phyloP scores from a whole-genome alignment of 192 early-diverging fungal species.

The Mortierella antarctica region DNA sequence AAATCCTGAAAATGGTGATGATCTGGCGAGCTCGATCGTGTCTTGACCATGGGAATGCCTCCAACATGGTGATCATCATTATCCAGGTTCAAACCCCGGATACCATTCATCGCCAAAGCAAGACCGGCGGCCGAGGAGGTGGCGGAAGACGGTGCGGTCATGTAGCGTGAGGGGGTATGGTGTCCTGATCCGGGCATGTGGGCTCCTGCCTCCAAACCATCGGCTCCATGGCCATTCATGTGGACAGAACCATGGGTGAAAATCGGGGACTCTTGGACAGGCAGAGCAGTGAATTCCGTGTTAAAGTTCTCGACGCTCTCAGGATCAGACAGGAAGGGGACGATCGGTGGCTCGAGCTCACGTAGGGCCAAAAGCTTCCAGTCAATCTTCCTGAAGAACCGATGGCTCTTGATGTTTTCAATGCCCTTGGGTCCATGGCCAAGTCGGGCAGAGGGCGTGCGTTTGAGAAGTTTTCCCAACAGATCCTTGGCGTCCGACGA shows the following conservation, averaged over 20 bases:
- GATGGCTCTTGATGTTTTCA: conserved; percentile 67
- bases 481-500: conserved; percentile 84
- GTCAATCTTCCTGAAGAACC: conserved; percentile 81
- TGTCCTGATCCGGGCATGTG: conserved; percentile 18
- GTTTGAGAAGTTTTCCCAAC: conserved; percentile 69
- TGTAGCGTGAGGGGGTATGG: conserved; percentile 43
- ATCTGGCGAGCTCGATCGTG: conserved; percentile 49
- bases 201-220: conserved; percentile 1
- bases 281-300: conserved; percentile 73
- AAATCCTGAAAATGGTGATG: conserved; percentile 53
- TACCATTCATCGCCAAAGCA: neutral
- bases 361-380: conserved; percentile 69
- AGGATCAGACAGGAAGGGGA: conserved; percentile 68
- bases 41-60: conserved; percentile 53
- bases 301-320: conserved; percentile 87
- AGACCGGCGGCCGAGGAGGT: conserved; percentile 7
- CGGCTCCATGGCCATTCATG: neutral
- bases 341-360: conserved; percentile 74
- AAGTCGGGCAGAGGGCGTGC: conserved; percentile 62
- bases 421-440: conserved; percentile 64
- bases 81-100: neutral
- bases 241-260: conserved; percentile 11
- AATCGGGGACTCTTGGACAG: conserved; percentile 64
- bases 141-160: conserved; percentile 15
- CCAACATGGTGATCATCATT: conserved; percentile 16